Evolutionary conservation across 768 basidiomycete species (phyloP).

Genomic region (Pisolithus albus): DNA sequence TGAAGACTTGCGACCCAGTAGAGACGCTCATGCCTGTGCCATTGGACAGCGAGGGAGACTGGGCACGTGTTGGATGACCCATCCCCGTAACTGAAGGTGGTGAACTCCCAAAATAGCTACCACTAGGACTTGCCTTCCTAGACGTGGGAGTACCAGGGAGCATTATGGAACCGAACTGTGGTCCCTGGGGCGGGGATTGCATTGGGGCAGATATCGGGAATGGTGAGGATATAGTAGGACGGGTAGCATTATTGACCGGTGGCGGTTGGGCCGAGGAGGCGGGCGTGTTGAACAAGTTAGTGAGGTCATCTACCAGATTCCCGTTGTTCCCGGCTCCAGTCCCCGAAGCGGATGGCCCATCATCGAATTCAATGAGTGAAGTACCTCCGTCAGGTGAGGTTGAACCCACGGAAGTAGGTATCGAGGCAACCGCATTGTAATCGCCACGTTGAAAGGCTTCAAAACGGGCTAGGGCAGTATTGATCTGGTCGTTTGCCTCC

Average conservation of each 20-base stretch:
- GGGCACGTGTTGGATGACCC: slow-evolving; percentile 3
- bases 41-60: slow-evolving; percentile 1
- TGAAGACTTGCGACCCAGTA: slow-evolving; percentile 5
- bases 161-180: slow-evolving; percentile 35
- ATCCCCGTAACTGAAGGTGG: background rate
- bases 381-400: slow-evolving; percentile 25
- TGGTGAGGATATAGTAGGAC: slow-evolving; percentile 19
- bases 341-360: slow-evolving; percentile 25
- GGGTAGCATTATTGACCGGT: slow-evolving; percentile 22
- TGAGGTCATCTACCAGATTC: slow-evolving; percentile 48
- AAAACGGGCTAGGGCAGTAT: slow-evolving; percentile 82
- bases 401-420: slow-evolving; percentile 54
- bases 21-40: background rate
- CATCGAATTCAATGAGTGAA: slow-evolving; percentile 79
- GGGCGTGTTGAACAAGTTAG: slow-evolving; percentile 45
- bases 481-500: slow-evolving; percentile 97
- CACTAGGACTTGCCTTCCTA: slow-evolving; percentile 8
- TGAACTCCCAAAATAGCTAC: slow-evolving; percentile 9
- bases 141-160: slow-evolving; percentile 35
- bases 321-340: slow-evolving; percentile 11
- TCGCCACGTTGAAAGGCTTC: slow-evolving; percentile 94
- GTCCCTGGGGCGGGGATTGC: slow-evolving; percentile 12
- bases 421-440: slow-evolving; percentile 62
- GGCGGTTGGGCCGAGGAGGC: slow-evolving; percentile 8
- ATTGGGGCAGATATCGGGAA: slow-evolving; percentile 4